These are phyloP conservation scores for Yamadazyma sp. DNA, from an alignment of 805 yeast species.

Conservation along the genomic window DNA sequence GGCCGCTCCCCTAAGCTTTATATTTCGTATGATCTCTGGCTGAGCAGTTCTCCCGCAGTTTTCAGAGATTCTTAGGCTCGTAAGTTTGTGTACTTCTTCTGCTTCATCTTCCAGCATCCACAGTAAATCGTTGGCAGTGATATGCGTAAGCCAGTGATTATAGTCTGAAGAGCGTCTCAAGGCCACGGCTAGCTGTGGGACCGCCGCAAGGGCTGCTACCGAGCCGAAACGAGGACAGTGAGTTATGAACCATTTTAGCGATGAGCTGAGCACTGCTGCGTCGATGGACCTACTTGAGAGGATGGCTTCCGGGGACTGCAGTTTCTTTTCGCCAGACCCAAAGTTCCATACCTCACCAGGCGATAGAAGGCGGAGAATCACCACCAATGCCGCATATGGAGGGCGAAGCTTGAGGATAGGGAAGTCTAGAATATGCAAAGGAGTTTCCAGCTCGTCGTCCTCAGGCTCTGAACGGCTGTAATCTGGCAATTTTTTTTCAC, in stretches of 20 bases:
- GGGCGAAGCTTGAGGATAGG: slow-evolving; percentile 52
- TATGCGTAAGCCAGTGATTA: slow-evolving; percentile 48
- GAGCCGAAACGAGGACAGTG: slow-evolving; percentile 34
- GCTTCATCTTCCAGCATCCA: slow-evolving; percentile 44
- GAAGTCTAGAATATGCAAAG: slow-evolving; percentile 57
- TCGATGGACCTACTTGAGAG: too few species aligned
- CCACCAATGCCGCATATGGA: slow-evolving; percentile 43
- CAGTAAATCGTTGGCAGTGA: slow-evolving; percentile 48
- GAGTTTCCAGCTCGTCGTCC: slow-evolving; percentile 26
- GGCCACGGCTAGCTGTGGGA: slow-evolving; percentile 29
- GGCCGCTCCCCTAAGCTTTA: slow-evolving; percentile 44
- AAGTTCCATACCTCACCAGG: slow-evolving; percentile 56
- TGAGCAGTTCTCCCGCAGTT: slow-evolving; percentile 83
- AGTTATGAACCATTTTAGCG: slow-evolving; percentile 46
- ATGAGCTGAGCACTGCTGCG: too few species aligned
- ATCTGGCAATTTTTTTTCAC: too few species aligned
- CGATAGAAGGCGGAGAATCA: slow-evolving; percentile 48
- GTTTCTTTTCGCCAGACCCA: slow-evolving; percentile 18
- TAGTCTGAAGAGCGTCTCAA: slow-evolving; percentile 34
- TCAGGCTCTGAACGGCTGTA: too few species aligned
- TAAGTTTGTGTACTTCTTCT: slow-evolving; percentile 48
- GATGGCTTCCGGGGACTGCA: too few species aligned
- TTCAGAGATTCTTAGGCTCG: slow-evolving; percentile 71
- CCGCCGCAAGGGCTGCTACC: slow-evolving; percentile 19
- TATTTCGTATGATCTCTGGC: slow-evolving; percentile 65